Percentiles rank a stretch among this genome's conserved stretches.
Evolutionary conservation across 768 basidiomycete genomes (phyloP).

Genomic region (Boletales sp.): DNA sequence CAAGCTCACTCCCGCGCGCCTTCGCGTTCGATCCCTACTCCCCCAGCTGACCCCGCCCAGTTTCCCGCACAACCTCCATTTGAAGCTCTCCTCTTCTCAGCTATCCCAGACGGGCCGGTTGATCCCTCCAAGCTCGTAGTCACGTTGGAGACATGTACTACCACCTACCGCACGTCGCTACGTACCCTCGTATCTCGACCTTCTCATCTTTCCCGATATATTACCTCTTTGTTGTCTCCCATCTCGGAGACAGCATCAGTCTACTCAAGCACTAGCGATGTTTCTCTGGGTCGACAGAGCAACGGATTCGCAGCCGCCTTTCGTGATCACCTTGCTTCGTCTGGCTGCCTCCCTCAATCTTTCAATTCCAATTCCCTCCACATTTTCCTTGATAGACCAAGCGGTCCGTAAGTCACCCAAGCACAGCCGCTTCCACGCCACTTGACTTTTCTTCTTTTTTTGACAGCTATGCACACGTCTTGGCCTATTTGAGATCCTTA

Average conservation of each 20-base stretch:
- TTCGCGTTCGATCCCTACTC: conserved; percentile 44
- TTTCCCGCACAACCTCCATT: conserved; percentile 57
- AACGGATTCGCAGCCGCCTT: conserved; percentile 49
- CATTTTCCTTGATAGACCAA: conserved; percentile 77
- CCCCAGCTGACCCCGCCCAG: conserved; percentile 40
- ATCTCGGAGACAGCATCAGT: conserved; percentile 52
- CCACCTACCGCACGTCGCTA: conserved; percentile 61
- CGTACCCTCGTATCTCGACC: conserved; percentile 65
- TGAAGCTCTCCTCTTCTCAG: conserved; percentile 61
- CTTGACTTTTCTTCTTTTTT: not conserved
- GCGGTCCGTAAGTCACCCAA: conserved; percentile 63
- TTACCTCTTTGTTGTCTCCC: conserved; percentile 42
- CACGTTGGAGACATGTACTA: conserved; percentile 70
- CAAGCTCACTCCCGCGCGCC: conserved; percentile 31
- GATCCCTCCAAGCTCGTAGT: conserved; percentile 65
- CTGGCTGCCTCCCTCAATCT: conserved; percentile 47
- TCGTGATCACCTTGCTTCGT: conserved; percentile 59
- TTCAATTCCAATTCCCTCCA: conserved; percentile 46
- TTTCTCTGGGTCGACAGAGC: conserved; percentile 13
- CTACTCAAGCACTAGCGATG: conserved; percentile 49
- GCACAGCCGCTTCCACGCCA: not conserved
- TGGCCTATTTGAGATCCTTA: conserved; percentile 67
- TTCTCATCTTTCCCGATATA: conserved; percentile 60
- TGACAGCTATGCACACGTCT: conserved; percentile 64
- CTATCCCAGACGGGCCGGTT: conserved; percentile 42